Evolutionary conservation across 768 basidiomycete species (phyloP).

Genomic region (Roridomyces roridus): DNA sequence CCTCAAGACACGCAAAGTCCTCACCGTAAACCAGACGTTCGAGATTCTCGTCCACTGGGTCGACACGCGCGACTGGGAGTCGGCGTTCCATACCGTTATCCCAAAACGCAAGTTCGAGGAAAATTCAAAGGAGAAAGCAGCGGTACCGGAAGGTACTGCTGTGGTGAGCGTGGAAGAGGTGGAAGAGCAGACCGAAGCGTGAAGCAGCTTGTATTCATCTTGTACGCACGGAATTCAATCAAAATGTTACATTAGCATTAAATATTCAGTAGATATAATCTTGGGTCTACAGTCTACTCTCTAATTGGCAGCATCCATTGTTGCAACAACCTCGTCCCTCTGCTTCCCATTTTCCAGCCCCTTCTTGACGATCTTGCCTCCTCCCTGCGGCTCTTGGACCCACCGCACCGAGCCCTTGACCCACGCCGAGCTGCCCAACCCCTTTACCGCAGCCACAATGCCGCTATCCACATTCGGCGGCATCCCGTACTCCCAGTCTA

Average conservation of each 20-base stretch:
- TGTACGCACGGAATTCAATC: neutral
- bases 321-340: constrained; percentile 18
- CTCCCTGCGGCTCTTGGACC: constrained; percentile 4
- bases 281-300: neutral
- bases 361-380: constrained; percentile 16
- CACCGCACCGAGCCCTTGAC: constrained; percentile 31
- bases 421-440: constrained; percentile 43
- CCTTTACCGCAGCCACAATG: constrained; percentile 36
- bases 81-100: constrained; percentile 87
- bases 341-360: constrained; percentile 13
- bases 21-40: constrained; percentile 97
- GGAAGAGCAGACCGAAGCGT: constrained; percentile 13
- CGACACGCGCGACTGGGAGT: constrained; percentile 85
- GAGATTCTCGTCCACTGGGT: constrained; percentile 92
- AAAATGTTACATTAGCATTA: too few relatives aligned
- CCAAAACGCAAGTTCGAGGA: constrained; percentile 86
- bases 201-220: neutral
- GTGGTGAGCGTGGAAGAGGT: constrained; percentile 24
- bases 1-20: constrained; percentile 89
- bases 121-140: constrained; percentile 27
- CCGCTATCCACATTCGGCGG: constrained; percentile 52
- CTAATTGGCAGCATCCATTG: neutral
- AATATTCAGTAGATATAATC: too few relatives aligned
- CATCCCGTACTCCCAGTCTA: constrained; percentile 60
- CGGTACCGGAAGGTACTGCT: neutral